phyloP scores from a whole-genome alignment of 2,329 filamentous ascomycete species.

The Aspergillus sergii region DNA sequence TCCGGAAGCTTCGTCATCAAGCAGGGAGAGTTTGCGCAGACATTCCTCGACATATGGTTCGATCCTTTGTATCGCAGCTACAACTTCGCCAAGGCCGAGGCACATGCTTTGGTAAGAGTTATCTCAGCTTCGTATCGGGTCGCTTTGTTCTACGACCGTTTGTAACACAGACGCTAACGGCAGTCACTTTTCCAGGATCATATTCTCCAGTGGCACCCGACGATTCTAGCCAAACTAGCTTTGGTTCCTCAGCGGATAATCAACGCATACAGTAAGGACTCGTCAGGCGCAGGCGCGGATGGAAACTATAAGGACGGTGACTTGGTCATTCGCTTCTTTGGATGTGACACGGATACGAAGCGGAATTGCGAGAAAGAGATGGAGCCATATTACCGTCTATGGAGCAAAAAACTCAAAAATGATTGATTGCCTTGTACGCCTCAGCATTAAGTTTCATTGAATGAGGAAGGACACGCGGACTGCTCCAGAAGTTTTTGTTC shows the following conservation, averaged over 20 bases:
- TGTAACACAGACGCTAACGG: constrained; percentile 29
- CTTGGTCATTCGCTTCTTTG: constrained; percentile 76
- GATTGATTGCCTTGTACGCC: constrained; percentile 12
- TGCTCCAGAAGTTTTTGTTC: not conserved
- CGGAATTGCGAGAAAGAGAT: constrained; percentile 74
- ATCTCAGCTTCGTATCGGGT: not conserved
- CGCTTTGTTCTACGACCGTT: not conserved
- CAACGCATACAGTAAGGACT: constrained; percentile 71
- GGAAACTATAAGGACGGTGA: constrained; percentile 79
- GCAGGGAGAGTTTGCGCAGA: constrained; percentile 88
- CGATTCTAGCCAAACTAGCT: constrained; percentile 84
- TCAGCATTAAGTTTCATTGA: not conserved
- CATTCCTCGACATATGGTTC: constrained; percentile 93
- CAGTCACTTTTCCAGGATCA: constrained; percentile 63
- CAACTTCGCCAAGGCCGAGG: constrained; percentile 94
- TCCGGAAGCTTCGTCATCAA: constrained; percentile 77
- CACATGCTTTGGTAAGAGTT: constrained; percentile 76
- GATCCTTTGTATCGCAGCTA: constrained; percentile 92
- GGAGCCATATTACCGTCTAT: constrained; percentile 52
- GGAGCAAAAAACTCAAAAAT: constrained; percentile 38
- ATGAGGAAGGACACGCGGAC: not conserved
- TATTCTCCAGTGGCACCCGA: constrained; percentile 95
- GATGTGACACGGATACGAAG: constrained; percentile 62
- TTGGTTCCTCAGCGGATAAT: constrained; percentile 83
- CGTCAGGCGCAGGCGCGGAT: constrained; percentile 46